phyloP scores from a whole-genome alignment of 345 rosid species.

The Reutealis trisperma region DNA sequence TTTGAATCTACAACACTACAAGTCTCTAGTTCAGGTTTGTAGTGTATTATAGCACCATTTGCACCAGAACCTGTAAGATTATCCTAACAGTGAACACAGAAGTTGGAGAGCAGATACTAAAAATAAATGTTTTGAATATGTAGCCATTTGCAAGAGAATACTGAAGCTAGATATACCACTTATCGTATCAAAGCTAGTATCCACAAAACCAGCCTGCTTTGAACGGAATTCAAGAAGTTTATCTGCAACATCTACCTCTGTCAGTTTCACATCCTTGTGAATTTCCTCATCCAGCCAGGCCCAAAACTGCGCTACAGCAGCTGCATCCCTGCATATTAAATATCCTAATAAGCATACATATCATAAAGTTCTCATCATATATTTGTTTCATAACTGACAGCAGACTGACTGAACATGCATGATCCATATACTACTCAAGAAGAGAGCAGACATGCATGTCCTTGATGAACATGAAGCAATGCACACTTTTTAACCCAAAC shows the following conservation, averaged over 20 bases:
- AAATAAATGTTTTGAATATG: neutral
- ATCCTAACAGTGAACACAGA: conserved; percentile 19
- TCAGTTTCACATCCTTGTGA: conserved; percentile 51
- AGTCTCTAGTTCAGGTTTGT: conserved; percentile 78
- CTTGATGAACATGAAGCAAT: too few relatives aligned
- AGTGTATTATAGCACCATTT: conserved; percentile 95
- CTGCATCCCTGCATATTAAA: conserved; percentile 75
- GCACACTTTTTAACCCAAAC: too few relatives aligned
- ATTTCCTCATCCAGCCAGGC: conserved; percentile 89
- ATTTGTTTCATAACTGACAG: neutral
- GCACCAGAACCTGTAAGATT: conserved; percentile 79
- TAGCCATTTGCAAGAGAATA: conserved; percentile 8
- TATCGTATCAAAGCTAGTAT: conserved; percentile 95
- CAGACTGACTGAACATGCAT: too few relatives aligned
- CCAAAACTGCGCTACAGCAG: conserved; percentile 92
- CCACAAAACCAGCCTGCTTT: conserved; percentile 74
- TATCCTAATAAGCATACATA: conserved; percentile 8
- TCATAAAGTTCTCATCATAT: neutral
- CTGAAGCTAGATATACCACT: conserved; percentile 58
- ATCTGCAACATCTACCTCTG: conserved; percentile 89
- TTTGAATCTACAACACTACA: conserved; percentile 74
- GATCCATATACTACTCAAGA: neutral
- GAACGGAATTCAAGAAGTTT: conserved; percentile 87
- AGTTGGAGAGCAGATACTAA: conserved; percentile 1
- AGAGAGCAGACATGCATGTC: too few relatives aligned